Evolutionary conservation across 1,139 yeast species (phyloP).

Genomic region (Geotrichum reessii): DNA sequence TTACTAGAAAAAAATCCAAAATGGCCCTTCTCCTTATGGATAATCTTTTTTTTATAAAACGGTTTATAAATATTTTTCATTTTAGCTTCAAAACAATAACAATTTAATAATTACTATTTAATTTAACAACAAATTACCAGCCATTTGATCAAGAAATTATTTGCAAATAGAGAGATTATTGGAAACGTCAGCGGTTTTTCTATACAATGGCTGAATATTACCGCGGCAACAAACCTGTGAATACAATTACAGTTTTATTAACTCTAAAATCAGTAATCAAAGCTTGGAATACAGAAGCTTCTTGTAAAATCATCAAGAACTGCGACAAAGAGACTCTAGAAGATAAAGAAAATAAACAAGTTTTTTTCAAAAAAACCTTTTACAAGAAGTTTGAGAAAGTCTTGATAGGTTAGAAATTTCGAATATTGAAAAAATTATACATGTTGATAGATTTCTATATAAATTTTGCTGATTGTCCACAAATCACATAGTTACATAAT

Average conservation of each 20-base stretch:
- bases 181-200: background rate
- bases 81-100: background rate
- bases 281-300: background rate
- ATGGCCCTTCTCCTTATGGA: background rate
- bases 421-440: too few relatives aligned
- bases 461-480: background rate
- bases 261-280: background rate
- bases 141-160: background rate
- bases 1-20: background rate
- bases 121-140: background rate
- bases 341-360: too few relatives aligned
- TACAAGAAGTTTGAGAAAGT: too few relatives aligned
- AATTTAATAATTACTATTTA: background rate
- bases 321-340: background rate
- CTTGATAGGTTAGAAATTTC: too few relatives aligned
- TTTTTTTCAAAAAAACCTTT: too few relatives aligned
- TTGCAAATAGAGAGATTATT: background rate
- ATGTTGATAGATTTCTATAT: too few relatives aligned
- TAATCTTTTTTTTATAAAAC: background rate
- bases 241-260: background rate
- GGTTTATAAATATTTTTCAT: background rate
- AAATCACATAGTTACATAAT: too few relatives aligned
- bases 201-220: background rate
- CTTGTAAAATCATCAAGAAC: background rate
- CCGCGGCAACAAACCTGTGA: background rate